Percentiles rank a stretch among this genome's conserved stretches.
Conservation (phyloP, 2,329 filamentous ascomycete species). For the Talaromyces verruculosus region DNA sequence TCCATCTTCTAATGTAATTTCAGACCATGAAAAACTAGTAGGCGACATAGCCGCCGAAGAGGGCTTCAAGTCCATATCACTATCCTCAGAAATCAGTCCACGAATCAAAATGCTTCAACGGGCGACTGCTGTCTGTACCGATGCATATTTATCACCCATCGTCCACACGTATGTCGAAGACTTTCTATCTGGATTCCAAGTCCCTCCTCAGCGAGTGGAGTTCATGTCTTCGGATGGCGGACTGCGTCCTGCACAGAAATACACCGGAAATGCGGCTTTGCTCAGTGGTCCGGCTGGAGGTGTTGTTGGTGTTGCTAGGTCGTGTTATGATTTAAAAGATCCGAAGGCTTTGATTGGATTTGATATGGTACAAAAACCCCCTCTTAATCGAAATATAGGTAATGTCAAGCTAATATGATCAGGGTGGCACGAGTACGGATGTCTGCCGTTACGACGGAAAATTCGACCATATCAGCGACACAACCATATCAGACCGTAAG, state of each 20-base stretch:
- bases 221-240: slow-evolving; percentile 68
- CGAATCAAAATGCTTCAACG: slow-evolving; percentile 77
- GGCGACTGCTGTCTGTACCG: slow-evolving; percentile 71
- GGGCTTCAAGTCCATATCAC: slow-evolving; percentile 64
- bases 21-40: neutral
- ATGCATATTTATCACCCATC: slow-evolving; percentile 73
- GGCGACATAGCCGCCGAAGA: neutral
- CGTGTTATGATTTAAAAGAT: slow-evolving; percentile 68
- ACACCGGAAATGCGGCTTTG: slow-evolving; percentile 80
- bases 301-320: slow-evolving; percentile 80
- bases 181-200: slow-evolving; percentile 14
- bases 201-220: slow-evolving; percentile 51
- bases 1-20: neutral
- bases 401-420: slow-evolving; percentile 58
- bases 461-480: slow-evolving; percentile 91
- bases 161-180: slow-evolving; percentile 50
- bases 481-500: slow-evolving; percentile 82
- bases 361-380: slow-evolving; percentile 58
- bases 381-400: too few species aligned
- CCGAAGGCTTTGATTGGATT: slow-evolving; percentile 83
- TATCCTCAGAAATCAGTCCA: slow-evolving; percentile 75
- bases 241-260: slow-evolving; percentile 53
- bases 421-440: slow-evolving; percentile 78
- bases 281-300: slow-evolving; percentile 84
- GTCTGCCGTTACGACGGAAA: slow-evolving; percentile 79